phyloP scores from a whole-genome alignment of 768 basidiomycete genomes.

The Phylloporus sp. region DNA sequence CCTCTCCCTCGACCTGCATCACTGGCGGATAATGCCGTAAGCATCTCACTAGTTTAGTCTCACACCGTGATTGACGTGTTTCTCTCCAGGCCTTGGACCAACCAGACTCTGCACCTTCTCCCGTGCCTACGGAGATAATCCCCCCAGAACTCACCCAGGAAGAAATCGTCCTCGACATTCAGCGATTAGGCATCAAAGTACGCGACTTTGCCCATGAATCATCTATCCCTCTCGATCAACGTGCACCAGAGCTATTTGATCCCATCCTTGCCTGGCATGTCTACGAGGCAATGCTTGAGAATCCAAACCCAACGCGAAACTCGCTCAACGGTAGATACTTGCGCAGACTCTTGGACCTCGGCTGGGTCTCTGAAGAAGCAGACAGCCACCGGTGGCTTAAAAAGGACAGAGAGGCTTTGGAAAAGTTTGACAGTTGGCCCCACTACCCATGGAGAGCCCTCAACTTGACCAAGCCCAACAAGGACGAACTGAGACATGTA shows the following conservation, averaged over 20 bases:
- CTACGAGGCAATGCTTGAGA: slow-evolving; percentile 26
- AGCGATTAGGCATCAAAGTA: slow-evolving; percentile 27
- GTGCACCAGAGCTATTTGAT: slow-evolving; percentile 29
- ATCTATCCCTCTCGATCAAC: slow-evolving; percentile 9
- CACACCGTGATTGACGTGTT: slow-evolving; percentile 5
- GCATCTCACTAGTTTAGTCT: not conserved
- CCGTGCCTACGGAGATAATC: slow-evolving; percentile 33
- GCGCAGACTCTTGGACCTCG: slow-evolving; percentile 29
- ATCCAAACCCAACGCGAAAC: slow-evolving; percentile 15
- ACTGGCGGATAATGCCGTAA: slow-evolving; percentile 25
- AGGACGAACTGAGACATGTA: slow-evolving; percentile 23
- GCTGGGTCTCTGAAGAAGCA: slow-evolving; percentile 23
- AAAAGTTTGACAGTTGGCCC: slow-evolving; percentile 21
- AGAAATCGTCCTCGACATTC: slow-evolving; percentile 32
- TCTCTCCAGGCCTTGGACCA: slow-evolving; percentile 9
- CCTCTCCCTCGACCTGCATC: slow-evolving; percentile 7
- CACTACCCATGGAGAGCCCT: slow-evolving; percentile 28
- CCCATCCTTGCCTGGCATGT: slow-evolving; percentile 29
- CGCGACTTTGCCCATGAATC: slow-evolving; percentile 31
- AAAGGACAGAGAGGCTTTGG: slow-evolving; percentile 25
- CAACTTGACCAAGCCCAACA: slow-evolving; percentile 22
- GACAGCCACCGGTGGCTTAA: slow-evolving; percentile 24
- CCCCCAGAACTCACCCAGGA: slow-evolving; percentile 31
- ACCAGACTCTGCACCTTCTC: slow-evolving; percentile 26
- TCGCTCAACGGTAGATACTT: slow-evolving; percentile 22